Conservation (phyloP, 163 green algal genomes). For the Chlamydomonas reinhardtii region DNA sequence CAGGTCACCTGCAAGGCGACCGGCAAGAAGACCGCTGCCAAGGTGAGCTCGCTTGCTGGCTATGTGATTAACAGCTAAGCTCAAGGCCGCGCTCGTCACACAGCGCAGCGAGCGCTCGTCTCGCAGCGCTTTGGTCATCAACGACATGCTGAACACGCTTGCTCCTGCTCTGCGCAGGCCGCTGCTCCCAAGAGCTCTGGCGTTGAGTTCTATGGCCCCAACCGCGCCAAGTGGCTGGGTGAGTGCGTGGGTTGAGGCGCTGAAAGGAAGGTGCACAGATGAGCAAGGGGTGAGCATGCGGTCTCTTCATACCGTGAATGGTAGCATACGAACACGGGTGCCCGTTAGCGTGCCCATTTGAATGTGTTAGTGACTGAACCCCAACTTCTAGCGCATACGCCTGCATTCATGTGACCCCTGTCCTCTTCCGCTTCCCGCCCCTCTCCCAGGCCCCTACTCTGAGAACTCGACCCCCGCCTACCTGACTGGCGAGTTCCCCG, state of each 20-base stretch:
- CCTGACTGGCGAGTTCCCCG: conserved; percentile 90
- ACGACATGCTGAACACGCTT: no score
- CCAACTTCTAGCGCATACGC: no score
- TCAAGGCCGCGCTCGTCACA: no score
- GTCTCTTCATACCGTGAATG: no score
- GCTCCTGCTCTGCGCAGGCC: not conserved
- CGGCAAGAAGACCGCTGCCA: conserved; percentile 31
- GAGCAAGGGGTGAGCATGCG: not conserved
- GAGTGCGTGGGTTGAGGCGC: not conserved
- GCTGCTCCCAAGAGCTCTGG: conserved; percentile 25
- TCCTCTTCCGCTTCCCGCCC: no score
- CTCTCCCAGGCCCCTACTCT: conserved; percentile 71
- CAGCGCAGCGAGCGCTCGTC: no score
- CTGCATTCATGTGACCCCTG: no score
- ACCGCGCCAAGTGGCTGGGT: conserved; percentile 81
- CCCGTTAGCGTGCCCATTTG: no score
- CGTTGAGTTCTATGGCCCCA: conserved; percentile 74
- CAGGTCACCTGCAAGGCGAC: conserved; percentile 1
- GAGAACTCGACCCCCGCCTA: conserved; percentile 79
- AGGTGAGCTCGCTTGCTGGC: not conserved
- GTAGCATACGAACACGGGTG: no score
- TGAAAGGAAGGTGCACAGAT: no score
- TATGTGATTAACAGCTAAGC: no score
- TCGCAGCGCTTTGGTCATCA: not conserved
- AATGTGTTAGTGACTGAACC: no score